These are phyloP conservation scores for Boletus vinaceobasis DNA, from an alignment of 768 basidiomycete genomes.

Conservation along the genomic window DNA sequence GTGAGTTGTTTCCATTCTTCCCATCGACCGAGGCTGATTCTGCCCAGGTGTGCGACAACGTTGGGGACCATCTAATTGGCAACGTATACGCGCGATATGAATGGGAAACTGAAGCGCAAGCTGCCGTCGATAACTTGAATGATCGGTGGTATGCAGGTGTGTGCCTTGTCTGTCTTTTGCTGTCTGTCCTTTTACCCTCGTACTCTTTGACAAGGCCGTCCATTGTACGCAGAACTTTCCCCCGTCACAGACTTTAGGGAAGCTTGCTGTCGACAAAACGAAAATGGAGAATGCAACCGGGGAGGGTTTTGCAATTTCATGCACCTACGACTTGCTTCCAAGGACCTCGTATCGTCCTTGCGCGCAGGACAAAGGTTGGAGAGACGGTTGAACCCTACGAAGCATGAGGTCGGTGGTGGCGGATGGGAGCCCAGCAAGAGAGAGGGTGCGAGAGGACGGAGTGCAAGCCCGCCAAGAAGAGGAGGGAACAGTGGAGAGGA, in stretches of 20 bases:
- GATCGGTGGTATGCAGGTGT: conserved; percentile 98
- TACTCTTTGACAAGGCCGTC: conserved; percentile 61
- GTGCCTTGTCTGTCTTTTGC: conserved; percentile 1
- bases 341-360: conserved; percentile 75
- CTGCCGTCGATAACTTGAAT: conserved; percentile 89
- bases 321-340: conserved; percentile 88
- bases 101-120: conserved; percentile 96
- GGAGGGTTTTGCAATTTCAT: conserved; percentile 99
- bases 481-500: conserved; percentile 70
- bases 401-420: conserved; percentile 61
- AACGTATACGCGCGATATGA: conserved; percentile 98
- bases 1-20: conserved; percentile 42
- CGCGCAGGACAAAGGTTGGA: conserved; percentile 82
- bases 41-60: conserved; percentile 89
- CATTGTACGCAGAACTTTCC: conserved; percentile 93
- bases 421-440: conserved; percentile 83
- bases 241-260: conserved; percentile 99
- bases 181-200: background rate
- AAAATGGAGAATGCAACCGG: conserved; percentile 96
- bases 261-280: conserved; percentile 98
- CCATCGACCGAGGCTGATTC: background rate
- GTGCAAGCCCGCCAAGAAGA: conserved; percentile 66
- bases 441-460: conserved; percentile 62
- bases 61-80: conserved; percentile 97
- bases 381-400: conserved; percentile 67